Base-by-base conservation (phyloP, 2,329 filamentous ascomycete genomes). In the Fusarium coicis region DNA sequence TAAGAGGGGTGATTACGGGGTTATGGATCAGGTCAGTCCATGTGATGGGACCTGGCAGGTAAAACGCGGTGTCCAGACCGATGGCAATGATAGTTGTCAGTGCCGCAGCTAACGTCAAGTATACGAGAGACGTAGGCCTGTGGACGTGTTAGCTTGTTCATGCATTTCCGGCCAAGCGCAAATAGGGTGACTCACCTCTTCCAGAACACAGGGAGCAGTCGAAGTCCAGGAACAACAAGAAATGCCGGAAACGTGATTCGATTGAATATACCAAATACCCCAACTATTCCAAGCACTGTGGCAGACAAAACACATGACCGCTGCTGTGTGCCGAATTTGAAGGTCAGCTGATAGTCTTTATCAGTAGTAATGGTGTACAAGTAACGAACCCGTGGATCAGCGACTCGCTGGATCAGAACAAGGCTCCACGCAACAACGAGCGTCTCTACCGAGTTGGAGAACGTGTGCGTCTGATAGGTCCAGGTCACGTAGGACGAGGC, bases 381-480 rank as follows among this genome's bases (percentile, higher is more conserved):
- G 30, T 52, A 49, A 82, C 88, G 50, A 86, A 96, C 94, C 84
- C 92, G 93, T 78, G 92, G 90, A 74, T 92, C 91, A 50, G 93
- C 87, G 75, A 98, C 96, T 80, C 96, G 92, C 82, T 93, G 91
- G 70, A 98, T 95, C 81, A 99, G 84, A 53, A 98, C 95, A 81
- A 99, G 84, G 79, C 93, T 95, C 96, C 96, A 99, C 60, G 94
- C 90, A 57, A 99, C 95, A 56, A 96, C 88, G 76, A 99, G 86
- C 6, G 96, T 98, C 85, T 99, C 96, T 74, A 98, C 89, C 70
- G 96, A 97, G 84, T 99, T 99, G 72, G 96, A 98, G 82, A 99
- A 98, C 18, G 96, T 98, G 83, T 99, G 96, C 23, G 94, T 96
- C 84, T 99, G 96, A 84, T 96, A 97, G 49, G 96, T 98, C 96